These are phyloP conservation scores for Globisporangium acanthophoron DNA, from an alignment of 352 stramenopile genomes.

Conservation along the genomic window DNA sequence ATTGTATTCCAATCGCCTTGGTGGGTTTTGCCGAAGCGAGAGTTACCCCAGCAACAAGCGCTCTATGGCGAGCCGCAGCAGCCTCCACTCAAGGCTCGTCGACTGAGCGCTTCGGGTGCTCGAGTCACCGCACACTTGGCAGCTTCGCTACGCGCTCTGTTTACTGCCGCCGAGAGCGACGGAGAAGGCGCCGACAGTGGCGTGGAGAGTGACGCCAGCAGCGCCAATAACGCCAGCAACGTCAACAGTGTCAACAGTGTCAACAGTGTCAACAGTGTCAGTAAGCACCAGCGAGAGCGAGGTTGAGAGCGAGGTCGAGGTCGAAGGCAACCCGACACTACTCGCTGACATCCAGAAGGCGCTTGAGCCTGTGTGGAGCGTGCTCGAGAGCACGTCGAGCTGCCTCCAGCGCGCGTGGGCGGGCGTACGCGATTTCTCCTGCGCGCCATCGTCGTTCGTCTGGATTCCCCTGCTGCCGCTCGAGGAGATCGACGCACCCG, in stretches of 20 bases:
- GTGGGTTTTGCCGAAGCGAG: constrained; percentile 9
- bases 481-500: background rate
- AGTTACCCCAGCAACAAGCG: constrained; percentile 4
- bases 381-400: constrained; percentile 10
- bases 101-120: constrained; percentile 5
- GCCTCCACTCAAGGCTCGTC: constrained; percentile 9
- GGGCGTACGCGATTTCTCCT: constrained; percentile 2
- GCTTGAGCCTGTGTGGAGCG: constrained; percentile 8
- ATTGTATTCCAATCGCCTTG: background rate
- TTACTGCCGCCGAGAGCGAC: background rate
- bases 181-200: background rate
- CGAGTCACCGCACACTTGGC: constrained; percentile 1
- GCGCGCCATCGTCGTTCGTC: background rate
- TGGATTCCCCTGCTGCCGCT: background rate
- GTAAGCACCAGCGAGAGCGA: background rate
- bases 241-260: background rate
- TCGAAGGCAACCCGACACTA: constrained; percentile 7
- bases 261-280: too few species aligned
- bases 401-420: constrained; percentile 6
- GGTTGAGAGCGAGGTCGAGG: background rate
- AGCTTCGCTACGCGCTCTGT: constrained; percentile 4
- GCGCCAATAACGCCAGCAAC: background rate
- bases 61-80: constrained; percentile 3
- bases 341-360: constrained; percentile 10
- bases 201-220: background rate